Percentiles rank a stretch among this genome's conserved stretches.
These are phyloP conservation scores for Paramecium octaurelia DNA, from an alignment of 73 alveolate genomes.

Conservation along the genomic window DNA sequence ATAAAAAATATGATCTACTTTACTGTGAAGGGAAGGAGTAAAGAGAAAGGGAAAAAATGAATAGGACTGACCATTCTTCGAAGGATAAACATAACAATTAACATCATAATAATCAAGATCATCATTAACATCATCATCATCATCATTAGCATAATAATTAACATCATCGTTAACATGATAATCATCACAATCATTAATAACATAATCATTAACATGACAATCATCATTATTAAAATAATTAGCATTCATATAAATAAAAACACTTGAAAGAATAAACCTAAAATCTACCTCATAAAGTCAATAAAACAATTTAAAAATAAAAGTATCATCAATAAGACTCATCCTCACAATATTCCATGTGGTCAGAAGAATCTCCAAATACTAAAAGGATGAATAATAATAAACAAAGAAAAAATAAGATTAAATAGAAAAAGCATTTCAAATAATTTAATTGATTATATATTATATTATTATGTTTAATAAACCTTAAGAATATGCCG, in stretches of 20 bases:
- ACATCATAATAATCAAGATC: neutral
- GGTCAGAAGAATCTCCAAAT: conserved; percentile 30
- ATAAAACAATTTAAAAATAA: neutral
- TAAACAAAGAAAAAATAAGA: neutral
- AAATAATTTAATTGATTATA: neutral
- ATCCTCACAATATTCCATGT: neutral
- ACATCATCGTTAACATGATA: neutral
- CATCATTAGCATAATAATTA: neutral
- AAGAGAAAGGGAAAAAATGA: neutral
- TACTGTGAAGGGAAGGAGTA: neutral
- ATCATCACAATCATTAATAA: neutral
- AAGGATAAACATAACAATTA: neutral
- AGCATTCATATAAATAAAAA: neutral
- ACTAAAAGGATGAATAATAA: neutral
- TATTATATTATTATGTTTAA: neutral
- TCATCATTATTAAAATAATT: neutral
- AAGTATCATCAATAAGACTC: neutral
- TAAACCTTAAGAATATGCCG: neutral
- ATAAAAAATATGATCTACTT: neutral
- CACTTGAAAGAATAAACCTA: neutral
- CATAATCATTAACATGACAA: neutral
- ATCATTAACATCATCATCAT: neutral
- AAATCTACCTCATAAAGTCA: neutral
- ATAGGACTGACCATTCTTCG: neutral
- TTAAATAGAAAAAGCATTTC: neutral